phyloP scores from a whole-genome alignment of 208 protist genomes.

The Angomonas deanei region DNA sequence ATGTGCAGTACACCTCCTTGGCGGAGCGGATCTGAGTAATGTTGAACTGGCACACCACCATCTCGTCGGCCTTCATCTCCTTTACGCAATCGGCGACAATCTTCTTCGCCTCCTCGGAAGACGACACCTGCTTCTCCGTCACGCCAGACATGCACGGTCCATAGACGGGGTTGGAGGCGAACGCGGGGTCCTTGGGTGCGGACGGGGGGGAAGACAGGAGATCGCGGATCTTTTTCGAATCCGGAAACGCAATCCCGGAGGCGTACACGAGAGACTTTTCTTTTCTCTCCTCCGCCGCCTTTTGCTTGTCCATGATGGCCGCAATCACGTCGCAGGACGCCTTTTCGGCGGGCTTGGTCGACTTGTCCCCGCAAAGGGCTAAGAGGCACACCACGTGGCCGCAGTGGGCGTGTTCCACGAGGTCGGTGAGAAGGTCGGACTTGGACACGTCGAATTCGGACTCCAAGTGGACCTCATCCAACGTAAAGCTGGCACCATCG shows the following conservation, averaged over 20 bases:
- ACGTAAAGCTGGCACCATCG: conserved; percentile 14
- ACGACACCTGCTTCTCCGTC: conserved; percentile 23
- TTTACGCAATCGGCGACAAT: conserved; percentile 22
- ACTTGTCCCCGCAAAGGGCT: conserved; percentile 17
- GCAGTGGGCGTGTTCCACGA: conserved; percentile 31
- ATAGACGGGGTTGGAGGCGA: conserved; percentile 48
- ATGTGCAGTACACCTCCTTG: conserved; percentile 35
- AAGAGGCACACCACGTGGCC: conserved; percentile 44
- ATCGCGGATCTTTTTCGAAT: conserved; percentile 22
- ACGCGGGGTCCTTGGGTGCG: conserved; percentile 12
- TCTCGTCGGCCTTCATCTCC: conserved; percentile 14
- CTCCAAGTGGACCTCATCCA: conserved; percentile 30
- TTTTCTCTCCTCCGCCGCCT: conserved; percentile 11
- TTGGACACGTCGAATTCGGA: conserved; percentile 14
- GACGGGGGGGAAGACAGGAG: conserved; percentile 15
- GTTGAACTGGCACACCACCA: conserved; percentile 28
- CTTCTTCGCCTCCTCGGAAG: conserved; percentile 18
- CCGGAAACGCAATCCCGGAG: conserved; percentile 19
- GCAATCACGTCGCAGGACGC: conserved; percentile 24
- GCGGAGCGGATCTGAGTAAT: conserved; percentile 32
- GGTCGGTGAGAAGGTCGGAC: conserved; percentile 37
- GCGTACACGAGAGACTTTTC: conserved; percentile 24
- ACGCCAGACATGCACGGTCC: conserved; percentile 48
- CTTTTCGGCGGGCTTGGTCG: conserved; percentile 11
- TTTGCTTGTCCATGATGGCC: conserved; percentile 11